Conservation (phyloP, 345 rosid species). For the Citrus medica region DNA sequence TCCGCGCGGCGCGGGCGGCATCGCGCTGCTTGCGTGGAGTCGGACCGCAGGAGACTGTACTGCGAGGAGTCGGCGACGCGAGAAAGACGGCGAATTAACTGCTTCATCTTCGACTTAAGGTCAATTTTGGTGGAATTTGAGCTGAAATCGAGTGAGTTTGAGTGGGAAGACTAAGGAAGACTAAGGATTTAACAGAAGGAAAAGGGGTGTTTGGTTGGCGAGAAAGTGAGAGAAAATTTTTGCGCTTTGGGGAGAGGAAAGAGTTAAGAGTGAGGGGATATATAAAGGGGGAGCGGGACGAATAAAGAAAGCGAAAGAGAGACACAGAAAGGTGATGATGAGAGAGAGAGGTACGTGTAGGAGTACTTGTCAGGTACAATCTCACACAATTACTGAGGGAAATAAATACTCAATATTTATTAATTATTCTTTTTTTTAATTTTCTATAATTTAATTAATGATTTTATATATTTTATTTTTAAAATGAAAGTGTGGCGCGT, state of each 20-base stretch:
- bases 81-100: constrained; percentile 78
- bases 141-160: neutral
- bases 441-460: too few species aligned
- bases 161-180: neutral
- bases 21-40: constrained; percentile 18
- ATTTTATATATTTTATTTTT: too few species aligned
- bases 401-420: neutral
- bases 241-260: neutral
- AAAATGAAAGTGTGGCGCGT: too few species aligned
- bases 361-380: constrained; percentile 59
- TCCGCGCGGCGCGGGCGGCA: constrained; percentile 18
- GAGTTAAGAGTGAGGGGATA: constrained; percentile 4
- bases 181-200: neutral
- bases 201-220: constrained; percentile 5
- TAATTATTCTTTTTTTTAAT: neutral
- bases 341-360: constrained; percentile 32
- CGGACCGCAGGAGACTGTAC: constrained; percentile 71
- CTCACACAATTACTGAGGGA: constrained; percentile 5
- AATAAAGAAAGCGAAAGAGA: neutral
- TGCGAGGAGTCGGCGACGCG: constrained; percentile 84
- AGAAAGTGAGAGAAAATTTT: constrained; percentile 4
- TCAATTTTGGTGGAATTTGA: neutral
- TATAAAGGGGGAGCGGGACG: constrained; percentile 11
- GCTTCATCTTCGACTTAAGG: constrained; percentile 55
- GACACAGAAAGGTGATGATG: constrained; percentile 31